These are phyloP conservation scores for Arthroderma sp. DNA, from an alignment of 2,329 filamentous ascomycete genomes.

Conservation along the genomic window DNA sequence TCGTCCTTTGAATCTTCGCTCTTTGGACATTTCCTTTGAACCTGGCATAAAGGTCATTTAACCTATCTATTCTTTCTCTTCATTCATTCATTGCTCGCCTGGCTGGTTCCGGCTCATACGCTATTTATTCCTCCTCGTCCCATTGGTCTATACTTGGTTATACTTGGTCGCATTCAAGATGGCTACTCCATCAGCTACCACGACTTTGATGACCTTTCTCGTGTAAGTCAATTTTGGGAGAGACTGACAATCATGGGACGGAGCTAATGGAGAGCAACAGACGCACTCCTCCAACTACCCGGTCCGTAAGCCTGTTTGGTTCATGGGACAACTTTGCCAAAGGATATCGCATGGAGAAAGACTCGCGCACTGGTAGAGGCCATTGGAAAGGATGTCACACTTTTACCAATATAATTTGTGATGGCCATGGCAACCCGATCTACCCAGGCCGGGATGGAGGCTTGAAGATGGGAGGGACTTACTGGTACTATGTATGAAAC, in stretches of 20 bases:
- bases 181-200: slow-evolving; percentile 17
- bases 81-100: not conserved
- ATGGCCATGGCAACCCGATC: slow-evolving; percentile 49
- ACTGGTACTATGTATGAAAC: slow-evolving; percentile 81
- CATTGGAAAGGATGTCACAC: slow-evolving; percentile 81
- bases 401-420: slow-evolving; percentile 74
- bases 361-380: slow-evolving; percentile 58
- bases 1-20: not conserved
- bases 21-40: not conserved
- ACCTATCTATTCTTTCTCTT: not conserved
- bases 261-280: slow-evolving; percentile 17
- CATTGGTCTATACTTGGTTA: not conserved
- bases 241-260: slow-evolving; percentile 7
- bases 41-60: not conserved
- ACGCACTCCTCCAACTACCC: slow-evolving; percentile 29
- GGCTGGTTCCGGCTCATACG: not conserved
- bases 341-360: slow-evolving; percentile 68
- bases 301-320: slow-evolving; percentile 67
- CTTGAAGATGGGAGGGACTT: slow-evolving; percentile 81
- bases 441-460: slow-evolving; percentile 57
- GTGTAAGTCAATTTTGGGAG: slow-evolving; percentile 19
- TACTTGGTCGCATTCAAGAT: slow-evolving; percentile 8
- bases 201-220: slow-evolving; percentile 23
- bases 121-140: not conserved
- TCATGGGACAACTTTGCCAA: slow-evolving; percentile 91